Base-by-base conservation (phyloP, 2,329 filamentous ascomycete species). In the Karstenula rhodostoma region DNA sequence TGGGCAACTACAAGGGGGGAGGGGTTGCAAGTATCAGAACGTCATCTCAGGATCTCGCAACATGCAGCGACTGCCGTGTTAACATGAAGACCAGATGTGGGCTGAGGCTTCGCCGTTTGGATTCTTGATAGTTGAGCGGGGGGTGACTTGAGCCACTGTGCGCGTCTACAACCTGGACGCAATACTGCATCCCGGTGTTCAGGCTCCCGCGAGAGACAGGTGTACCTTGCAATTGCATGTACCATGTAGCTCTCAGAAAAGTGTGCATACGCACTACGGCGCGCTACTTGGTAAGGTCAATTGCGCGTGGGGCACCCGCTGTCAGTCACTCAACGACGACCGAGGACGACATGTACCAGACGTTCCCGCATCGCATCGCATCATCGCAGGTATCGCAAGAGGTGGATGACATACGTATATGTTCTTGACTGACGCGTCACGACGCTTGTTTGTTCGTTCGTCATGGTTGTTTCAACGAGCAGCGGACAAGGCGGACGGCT, bases 401-500 rank as follows among this genome's bases (percentile, higher is more conserved):
- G 13, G 17, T 19, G 15, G 37, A 40, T 6, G n/a, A 40, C 37
- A 17, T 40, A 7, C 4, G 29, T 6, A 10, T 10, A 32, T 32
- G 29, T 2, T n/a, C 37, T 2, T 2, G 8, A 7, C 37, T 40
- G 37, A 15, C 37, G 37, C 37, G 37, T 40, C 37, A 40, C 17
- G 37, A n/a, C n/a, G n/a, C n/a, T n/a, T 55, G 40, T 35, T 55
- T 55, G 40, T 35, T 46, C 33, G 10, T 33, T 55, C 40, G 52
- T 35, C 52, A 55, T 22, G 2, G 37, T 37, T 55, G 52, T 55
- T 55, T 55, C 42, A 25, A 47, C 52, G 42, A n/a, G 27, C 37
- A 23, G 19, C 50, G 40, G 52, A 55, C 52, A 47, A 55, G 25
- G 42, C 52, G 52, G 42, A 44, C 37, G 51, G 50, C n/a, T 19